These are phyloP conservation scores for Botrytis galanthina DNA, from an alignment of 2,329 filamentous ascomycete species.

Conservation along the genomic window DNA sequence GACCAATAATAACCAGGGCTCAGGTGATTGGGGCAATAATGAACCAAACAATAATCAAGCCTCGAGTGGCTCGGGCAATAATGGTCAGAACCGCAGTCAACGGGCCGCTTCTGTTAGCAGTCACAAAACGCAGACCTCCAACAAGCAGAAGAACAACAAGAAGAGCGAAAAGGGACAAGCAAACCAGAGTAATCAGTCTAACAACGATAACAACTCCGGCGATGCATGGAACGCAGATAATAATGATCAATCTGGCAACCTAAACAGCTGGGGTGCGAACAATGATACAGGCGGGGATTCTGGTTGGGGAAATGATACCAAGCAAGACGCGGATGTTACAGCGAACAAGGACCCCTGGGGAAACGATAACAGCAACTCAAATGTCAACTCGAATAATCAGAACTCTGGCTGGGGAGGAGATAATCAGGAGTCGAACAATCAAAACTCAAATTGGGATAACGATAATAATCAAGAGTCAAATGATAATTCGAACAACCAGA, in stretches of 20 bases:
- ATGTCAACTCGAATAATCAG: conserved; percentile 8
- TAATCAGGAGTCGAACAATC: conserved; percentile 21
- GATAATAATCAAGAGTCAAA: conserved; percentile 13
- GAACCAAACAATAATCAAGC: conserved; percentile 21
- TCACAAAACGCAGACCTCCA: conserved; percentile 9
- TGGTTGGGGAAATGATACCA: neutral
- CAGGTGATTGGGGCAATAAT: conserved; percentile 19
- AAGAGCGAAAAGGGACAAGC: conserved; percentile 1
- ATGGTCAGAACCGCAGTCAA: conserved; percentile 22
- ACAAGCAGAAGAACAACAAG: conserved; percentile 13
- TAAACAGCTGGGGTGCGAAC: conserved; percentile 17
- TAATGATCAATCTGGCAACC: neutral
- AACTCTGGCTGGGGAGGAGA: conserved; percentile 17
- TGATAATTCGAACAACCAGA: conserved; percentile 7
- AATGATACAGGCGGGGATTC: conserved; percentile 21
- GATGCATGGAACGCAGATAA: conserved; percentile 22
- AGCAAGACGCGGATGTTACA: neutral
- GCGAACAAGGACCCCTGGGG: conserved; percentile 4
- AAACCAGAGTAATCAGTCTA: conserved; percentile 14
- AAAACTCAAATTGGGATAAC: conserved; percentile 7
- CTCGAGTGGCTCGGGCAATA: conserved; percentile 6
- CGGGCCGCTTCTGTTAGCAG: conserved; percentile 14
- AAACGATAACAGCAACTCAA: neutral
- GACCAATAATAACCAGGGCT: neutral
- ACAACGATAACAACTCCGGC: conserved; percentile 4